Evolutionary conservation across 176 grass and related monocot species (phyloP), one percentile per base, ranked within the genome.

Genomic region (Zoysia japonica): DNA sequence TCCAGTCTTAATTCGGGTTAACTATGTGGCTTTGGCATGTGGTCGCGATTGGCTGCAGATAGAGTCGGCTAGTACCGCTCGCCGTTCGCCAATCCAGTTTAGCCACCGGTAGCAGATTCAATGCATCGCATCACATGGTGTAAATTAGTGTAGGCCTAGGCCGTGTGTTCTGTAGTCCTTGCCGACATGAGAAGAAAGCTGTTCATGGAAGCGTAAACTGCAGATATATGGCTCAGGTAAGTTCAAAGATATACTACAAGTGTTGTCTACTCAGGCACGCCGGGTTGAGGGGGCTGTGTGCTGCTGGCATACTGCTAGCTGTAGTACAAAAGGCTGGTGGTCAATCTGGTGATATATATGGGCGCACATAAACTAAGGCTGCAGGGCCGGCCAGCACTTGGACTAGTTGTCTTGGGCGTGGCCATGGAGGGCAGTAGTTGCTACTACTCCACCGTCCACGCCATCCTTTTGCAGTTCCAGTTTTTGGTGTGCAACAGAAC

Each of bases 181-280:
- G 73, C 66, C 42, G 85, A 73, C 85, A 87, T 83, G 85, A 48
- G 72, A 77, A 71, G 61, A 74, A 51, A 50, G 64, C 37, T 47
- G 57, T 65, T 45, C n/a, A 35, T 46, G 28, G 28, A 28, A 28
- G 28, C 28, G 28, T 11, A 9, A 73, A 38, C 69, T 15, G 45
- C 14, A 72, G 35, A 41, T 12, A 11, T 36, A 57, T 57, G 5
- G 2, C 28, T 28, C 28, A 28, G 28, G 28, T 28, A 28, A 28
- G 28, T 28, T 28, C 28, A 28, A 28, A 28, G 28, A 28, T 28
- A 28, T 28, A 28, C 28, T 28, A 28, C 28, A 28, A 28, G 28
- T 28, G 28, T 28, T 28, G 28, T 28, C 28, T 28, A 28, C 28
- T 28, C 28, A 28, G 28, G 28, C 28, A 28, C 28, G 28, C 28